Evolutionary conservation across 352 stramenopile species (phyloP), one percentile per base, ranked within the genome.

Genomic region (Phytopythium aichiense): DNA sequence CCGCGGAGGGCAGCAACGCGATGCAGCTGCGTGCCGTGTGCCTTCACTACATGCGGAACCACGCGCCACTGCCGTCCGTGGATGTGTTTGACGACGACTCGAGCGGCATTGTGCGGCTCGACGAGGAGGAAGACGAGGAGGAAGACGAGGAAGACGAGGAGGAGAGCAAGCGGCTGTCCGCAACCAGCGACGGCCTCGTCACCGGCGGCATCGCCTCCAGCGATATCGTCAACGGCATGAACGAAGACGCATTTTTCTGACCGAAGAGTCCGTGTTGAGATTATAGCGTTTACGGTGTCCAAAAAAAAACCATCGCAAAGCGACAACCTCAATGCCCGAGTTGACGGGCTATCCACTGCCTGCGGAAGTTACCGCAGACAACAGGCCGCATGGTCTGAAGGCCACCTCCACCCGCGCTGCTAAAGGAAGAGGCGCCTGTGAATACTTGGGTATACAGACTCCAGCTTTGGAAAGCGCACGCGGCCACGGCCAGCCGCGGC

Each of bases 31-130:
- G 94, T 51, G 79, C 77, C 30, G 92, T 98, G 56, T 98, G 95
- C 65, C 77, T 84, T 58, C 95, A 98, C 67, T 98, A 95, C 70
- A 61, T 91, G 30, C 87, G 94, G 46, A 98, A 98, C 62, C 74
- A 91, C 52, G 56, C 60, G 67, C 48, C 71, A 64, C 42, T 37
- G 30, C 40, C 33, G 20, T 22, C 43, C 46, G 22, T 18, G 9
- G 40, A 49, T 31, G 55, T 31, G 18, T 66, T 75, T 37, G 38
- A 71, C 25, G 65, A 58, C 13, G 54, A 59, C 22, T 38, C 37
- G 35, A 37, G 18, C 11, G 35, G 9, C 12, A 18, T 31, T 15
- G 54, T 42, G 22, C 38, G 40, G 18, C 37, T 49, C 22, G 54
- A 62, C 3, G 56, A 67, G 0, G 52, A 58, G 0, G 66, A 65